These are phyloP conservation scores for Mycena belliarum DNA, from an alignment of 768 basidiomycete species.

Conservation along the genomic window DNA sequence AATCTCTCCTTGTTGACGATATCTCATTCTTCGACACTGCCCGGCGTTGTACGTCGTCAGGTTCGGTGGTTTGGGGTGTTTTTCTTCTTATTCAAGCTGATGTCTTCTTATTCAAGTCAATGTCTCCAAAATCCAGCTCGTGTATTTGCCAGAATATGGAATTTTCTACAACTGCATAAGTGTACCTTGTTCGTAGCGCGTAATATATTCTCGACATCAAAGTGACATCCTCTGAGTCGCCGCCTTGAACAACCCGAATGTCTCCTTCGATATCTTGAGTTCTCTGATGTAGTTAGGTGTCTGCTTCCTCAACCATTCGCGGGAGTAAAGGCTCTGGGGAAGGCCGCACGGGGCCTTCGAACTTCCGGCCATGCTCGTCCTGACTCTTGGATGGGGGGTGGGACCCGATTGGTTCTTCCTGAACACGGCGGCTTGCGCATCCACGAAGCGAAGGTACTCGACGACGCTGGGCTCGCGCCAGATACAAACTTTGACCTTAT, in stretches of 20 bases:
- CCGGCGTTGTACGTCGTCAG: no score
- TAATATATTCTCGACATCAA: constrained; percentile 7
- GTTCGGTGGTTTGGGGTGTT: no score
- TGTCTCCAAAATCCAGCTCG: constrained; percentile 4
- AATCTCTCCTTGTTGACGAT: no score
- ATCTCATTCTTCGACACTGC: no score
- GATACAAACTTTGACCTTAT: constrained; percentile 13
- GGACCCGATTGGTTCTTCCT: constrained; percentile 5
- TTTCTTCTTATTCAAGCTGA: no score
- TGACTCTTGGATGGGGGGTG: neutral
- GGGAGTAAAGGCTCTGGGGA: constrained; percentile 17
- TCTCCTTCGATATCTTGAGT: constrained; percentile 17
- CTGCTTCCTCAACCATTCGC: constrained; percentile 12
- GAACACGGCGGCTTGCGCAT: constrained; percentile 11
- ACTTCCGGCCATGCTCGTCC: neutral
- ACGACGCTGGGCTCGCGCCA: constrained; percentile 19
- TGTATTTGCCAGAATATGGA: neutral
- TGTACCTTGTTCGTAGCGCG: neutral
- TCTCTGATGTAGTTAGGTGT: constrained; percentile 7
- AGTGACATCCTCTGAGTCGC: constrained; percentile 15
- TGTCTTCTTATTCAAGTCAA: no score
- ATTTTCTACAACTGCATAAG: neutral
- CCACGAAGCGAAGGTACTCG: constrained; percentile 15
- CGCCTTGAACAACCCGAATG: constrained; percentile 12
- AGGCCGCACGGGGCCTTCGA: constrained; percentile 12